These are phyloP conservation scores for Yarrowia alimentaria DNA, from an alignment of 805 yeast species.

Conservation along the genomic window DNA sequence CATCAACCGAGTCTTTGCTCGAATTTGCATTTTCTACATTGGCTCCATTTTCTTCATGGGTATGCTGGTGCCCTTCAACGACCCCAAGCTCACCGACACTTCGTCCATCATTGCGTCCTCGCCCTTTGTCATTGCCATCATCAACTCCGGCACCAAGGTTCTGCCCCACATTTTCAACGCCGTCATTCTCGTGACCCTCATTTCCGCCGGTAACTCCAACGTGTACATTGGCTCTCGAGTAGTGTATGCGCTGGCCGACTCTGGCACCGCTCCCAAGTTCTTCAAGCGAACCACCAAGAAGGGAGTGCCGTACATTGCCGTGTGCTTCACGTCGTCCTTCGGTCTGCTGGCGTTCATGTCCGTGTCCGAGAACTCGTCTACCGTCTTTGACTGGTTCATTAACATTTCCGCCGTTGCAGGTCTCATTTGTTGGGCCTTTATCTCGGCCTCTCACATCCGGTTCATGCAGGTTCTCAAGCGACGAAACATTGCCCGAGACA, in stretches of 20 bases:
- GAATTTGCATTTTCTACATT: conserved; percentile 52
- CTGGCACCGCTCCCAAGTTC: conserved; percentile 67
- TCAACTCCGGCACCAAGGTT: conserved; percentile 46
- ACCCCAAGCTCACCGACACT: conserved; percentile 46
- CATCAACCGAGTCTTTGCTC: conserved; percentile 51
- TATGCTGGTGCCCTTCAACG: conserved; percentile 54
- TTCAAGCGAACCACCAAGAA: conserved; percentile 60
- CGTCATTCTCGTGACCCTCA: conserved; percentile 57
- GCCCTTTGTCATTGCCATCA: conserved; percentile 54
- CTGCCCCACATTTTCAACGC: conserved; percentile 52
- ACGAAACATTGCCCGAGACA: conserved; percentile 65
- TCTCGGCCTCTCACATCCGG: conserved; percentile 62
- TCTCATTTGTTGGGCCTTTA: conserved; percentile 70
- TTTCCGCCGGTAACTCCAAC: conserved; percentile 63
- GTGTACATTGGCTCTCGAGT: conserved; percentile 64
- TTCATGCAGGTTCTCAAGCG: conserved; percentile 64
- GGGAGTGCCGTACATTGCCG: conserved; percentile 70
- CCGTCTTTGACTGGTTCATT: conserved; percentile 50
- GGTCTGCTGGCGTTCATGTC: conserved; percentile 71
- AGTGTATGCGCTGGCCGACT: conserved; percentile 61
- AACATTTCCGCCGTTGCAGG: conserved; percentile 77
- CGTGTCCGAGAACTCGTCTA: conserved; percentile 42
- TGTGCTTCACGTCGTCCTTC: conserved; percentile 51
- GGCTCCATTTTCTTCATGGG: conserved; percentile 55
- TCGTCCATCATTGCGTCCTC: conserved; percentile 49